phyloP scores from a whole-genome alignment of 1,284 basidiomycete genomes.

The Marasmius tenuissimus region DNA sequence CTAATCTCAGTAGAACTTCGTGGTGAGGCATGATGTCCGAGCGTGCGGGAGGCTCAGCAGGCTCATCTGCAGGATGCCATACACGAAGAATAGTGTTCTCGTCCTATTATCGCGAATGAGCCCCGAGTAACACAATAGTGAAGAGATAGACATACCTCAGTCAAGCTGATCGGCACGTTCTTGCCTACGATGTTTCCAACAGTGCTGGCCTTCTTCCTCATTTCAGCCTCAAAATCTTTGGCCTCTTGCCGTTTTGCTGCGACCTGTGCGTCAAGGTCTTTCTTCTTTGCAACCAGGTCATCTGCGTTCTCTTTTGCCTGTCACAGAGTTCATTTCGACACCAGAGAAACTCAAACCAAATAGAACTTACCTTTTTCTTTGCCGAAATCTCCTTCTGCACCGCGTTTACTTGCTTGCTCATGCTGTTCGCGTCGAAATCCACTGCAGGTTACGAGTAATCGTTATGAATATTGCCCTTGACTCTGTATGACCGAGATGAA shows the following conservation, averaged over 20 bases:
- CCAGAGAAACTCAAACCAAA: not conserved
- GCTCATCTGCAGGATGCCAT: slow-evolving; percentile 87
- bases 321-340: slow-evolving; percentile 4
- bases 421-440: slow-evolving; percentile 80
- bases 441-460: slow-evolving; percentile 43
- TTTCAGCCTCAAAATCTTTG: slow-evolving; percentile 75
- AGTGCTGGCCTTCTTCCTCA: slow-evolving; percentile 79
- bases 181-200: slow-evolving; percentile 95
- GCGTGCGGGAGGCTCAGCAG: slow-evolving; percentile 52
- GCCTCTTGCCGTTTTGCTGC: slow-evolving; percentile 73
- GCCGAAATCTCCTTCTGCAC: slow-evolving; percentile 92
- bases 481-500: slow-evolving; percentile 16
- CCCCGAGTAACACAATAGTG: no score
- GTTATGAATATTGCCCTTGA: not conserved
- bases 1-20: slow-evolving; percentile 91
- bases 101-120: slow-evolving; percentile 48
- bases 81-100: slow-evolving; percentile 83
- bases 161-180: slow-evolving; percentile 82
- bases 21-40: slow-evolving; percentile 91
- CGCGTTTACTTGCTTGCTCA: slow-evolving; percentile 84
- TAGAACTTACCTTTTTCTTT: slow-evolving; percentile 80
- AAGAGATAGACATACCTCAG: slow-evolving; percentile 65
- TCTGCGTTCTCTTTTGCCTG: slow-evolving; percentile 91
- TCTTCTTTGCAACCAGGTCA: slow-evolving; percentile 82
- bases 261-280: slow-evolving; percentile 78